phyloP scores from a whole-genome alignment of 148 eudicot genomes.

The Salicornia ramosissima region DNA sequence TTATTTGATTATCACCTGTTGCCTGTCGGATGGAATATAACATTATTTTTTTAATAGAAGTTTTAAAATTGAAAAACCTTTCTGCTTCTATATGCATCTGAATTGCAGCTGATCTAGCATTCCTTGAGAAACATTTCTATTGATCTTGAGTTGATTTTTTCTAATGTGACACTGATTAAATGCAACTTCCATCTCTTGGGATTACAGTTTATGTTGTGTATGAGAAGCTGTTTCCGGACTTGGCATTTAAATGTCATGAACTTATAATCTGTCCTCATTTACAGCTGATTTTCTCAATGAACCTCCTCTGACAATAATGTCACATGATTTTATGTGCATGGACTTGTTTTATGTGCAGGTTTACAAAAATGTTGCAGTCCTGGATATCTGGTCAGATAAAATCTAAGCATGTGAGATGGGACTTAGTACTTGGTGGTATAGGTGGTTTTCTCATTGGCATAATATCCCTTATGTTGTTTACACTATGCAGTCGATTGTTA shows the following conservation, averaged over 20 bases:
- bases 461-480: conserved; percentile 38
- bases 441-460: conserved; percentile 58
- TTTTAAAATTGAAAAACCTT: background rate
- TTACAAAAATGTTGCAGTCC: conserved; percentile 43
- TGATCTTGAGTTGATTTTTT: background rate
- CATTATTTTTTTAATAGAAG: background rate
- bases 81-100: background rate
- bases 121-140: background rate
- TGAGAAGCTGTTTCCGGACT: background rate
- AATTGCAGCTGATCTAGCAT: background rate
- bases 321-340: background rate
- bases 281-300: background rate
- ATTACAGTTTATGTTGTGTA: background rate
- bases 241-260: background rate
- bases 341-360: conserved; percentile 40
- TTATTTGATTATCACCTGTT: background rate
- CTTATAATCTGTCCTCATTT: background rate
- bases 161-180: background rate
- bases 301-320: background rate
- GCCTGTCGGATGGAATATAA: background rate
- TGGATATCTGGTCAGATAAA: conserved; percentile 43
- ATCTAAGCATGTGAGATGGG: conserved; percentile 47
- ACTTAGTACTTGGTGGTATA: conserved; percentile 49
- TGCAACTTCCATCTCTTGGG: background rate
- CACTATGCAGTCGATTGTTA: conserved; percentile 33